Percentiles rank a stretch among this genome's conserved stretches.
Conservation (phyloP, 805 yeast species). For the Candida suzukii region DNA sequence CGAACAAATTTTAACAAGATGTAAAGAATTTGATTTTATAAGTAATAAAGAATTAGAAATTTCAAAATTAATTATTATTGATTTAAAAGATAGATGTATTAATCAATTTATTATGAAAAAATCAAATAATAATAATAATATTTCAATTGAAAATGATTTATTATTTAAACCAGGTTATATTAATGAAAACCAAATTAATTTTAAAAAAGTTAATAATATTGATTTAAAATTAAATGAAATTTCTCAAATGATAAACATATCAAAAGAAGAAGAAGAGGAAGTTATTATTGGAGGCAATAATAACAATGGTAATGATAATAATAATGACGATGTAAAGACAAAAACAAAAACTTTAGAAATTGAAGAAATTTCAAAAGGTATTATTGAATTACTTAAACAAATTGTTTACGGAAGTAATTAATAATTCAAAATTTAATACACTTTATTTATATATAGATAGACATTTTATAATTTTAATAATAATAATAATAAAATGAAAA, state of each 20-base stretch:
- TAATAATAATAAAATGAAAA: too few species aligned
- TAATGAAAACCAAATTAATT: neutral
- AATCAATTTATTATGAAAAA: slow-evolving; percentile 7
- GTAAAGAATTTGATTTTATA: neutral
- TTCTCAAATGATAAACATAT: neutral
- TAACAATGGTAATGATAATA: too few species aligned
- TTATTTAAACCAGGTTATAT: slow-evolving; percentile 4
- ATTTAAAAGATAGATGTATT: slow-evolving; percentile 21
- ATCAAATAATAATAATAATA: slow-evolving; percentile 9
- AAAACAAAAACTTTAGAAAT: too few species aligned
- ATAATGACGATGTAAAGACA: too few species aligned
- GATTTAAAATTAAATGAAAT: slow-evolving; percentile 14
- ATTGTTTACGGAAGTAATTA: too few species aligned
- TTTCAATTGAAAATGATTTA: slow-evolving; percentile 7
- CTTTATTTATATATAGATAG: too few species aligned
- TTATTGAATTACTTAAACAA: too few species aligned
- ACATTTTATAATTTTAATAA: too few species aligned
- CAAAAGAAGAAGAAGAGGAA: neutral
- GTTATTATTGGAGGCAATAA: too few species aligned
- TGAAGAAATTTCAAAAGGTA: too few species aligned
- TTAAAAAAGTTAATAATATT: slow-evolving; percentile 5
- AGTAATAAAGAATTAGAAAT: neutral
- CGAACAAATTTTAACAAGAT: neutral
- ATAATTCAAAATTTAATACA: too few species aligned
- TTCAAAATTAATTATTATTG: slow-evolving; percentile 15